Conservation (phyloP, 371 early-diverging fungal species). For the Nematocida major region DNA sequence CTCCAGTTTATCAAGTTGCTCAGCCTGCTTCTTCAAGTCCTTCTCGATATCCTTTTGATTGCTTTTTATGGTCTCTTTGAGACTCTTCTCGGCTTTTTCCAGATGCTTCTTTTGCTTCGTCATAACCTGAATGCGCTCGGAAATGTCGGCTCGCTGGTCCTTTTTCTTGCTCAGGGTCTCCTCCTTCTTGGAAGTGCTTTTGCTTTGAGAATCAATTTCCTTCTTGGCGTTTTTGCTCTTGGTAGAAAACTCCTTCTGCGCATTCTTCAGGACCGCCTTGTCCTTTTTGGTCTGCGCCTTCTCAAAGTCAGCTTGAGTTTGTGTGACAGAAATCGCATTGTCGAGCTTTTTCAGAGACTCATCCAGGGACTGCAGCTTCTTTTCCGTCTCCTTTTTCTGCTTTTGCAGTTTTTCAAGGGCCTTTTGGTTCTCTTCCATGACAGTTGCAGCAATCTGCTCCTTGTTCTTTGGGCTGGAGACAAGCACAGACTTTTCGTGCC, state of each 20-base stretch:
- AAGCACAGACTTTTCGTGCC: not conserved
- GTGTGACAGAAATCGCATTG: not conserved
- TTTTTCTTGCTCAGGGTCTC: not conserved
- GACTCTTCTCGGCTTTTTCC: not conserved
- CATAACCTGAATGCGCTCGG: not conserved
- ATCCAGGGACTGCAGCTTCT: not conserved
- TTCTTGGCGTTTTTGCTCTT: conserved; percentile 23
- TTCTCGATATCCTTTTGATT: not conserved
- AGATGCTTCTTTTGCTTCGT: not conserved
- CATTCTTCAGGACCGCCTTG: not conserved
- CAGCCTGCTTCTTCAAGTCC: not conserved
- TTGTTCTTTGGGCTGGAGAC: not conserved
- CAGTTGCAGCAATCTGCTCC: not conserved
- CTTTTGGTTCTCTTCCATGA: not conserved
- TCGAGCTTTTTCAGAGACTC: not conserved
- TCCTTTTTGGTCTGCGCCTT: not conserved
- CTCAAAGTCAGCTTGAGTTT: not conserved
- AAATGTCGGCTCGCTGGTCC: conserved; percentile 1
- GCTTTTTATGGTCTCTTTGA: not conserved
- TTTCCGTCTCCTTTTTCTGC: not conserved
- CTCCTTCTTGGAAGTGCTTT: conserved; percentile 8
- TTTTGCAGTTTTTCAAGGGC: not conserved
- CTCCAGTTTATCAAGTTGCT: not conserved
- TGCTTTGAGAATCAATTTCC: not conserved
- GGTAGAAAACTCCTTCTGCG: not conserved